Base-by-base conservation (phyloP, 371 early-diverging fungal species). In the Chytridiales sp. region DNA sequence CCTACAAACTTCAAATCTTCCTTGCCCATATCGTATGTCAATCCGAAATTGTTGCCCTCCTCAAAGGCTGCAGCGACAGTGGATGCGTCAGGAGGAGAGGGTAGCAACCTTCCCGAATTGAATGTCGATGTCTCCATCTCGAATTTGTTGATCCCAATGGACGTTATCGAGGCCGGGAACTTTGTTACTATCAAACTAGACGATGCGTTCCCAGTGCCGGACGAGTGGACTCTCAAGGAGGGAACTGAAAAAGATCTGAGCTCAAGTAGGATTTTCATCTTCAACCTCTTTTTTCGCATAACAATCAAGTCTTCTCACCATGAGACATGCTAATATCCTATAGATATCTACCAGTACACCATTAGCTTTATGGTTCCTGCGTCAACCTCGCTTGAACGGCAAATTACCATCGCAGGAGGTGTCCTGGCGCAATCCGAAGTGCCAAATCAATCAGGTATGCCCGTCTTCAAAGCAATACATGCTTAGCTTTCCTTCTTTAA, bases 211-310 rank as follows among this genome's bases (percentile, higher is more conserved):
- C 82, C 82, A 8, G 73, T 78, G 1, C 82, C 82, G 0, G 82
- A 82, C 29, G 82, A 82, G 46, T 82, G 82, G 82, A 73, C 70
- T 2, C 39, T 71, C 21, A 77, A 75, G 56, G 82, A 82, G 36
- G 76, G 72, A 19, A 75, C 59, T 40, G 82, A 82, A 56, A 79
- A 78, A 49, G 82, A 82, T 68, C 54, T 72, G 39, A 78, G 75
- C 47, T 78, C 82, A 6, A 82, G 82, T 78, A 56, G 27, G 62
- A 15, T 52, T 15, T 19, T n/a, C n/a, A n/a, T n/a, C n/a, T n/a
- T n/a, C n/a, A n/a, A n/a, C n/a, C n/a, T n/a, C n/a, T n/a, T 19
- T 21, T 0, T 55, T 22, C 31, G 0, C 19, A 8, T 39, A 27
- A 1, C 6, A 34, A 11, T 13, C 54, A 1, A 26, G 22, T 17